phyloP scores from a whole-genome alignment of 768 basidiomycete genomes.

The Chalciporus piperatus region DNA sequence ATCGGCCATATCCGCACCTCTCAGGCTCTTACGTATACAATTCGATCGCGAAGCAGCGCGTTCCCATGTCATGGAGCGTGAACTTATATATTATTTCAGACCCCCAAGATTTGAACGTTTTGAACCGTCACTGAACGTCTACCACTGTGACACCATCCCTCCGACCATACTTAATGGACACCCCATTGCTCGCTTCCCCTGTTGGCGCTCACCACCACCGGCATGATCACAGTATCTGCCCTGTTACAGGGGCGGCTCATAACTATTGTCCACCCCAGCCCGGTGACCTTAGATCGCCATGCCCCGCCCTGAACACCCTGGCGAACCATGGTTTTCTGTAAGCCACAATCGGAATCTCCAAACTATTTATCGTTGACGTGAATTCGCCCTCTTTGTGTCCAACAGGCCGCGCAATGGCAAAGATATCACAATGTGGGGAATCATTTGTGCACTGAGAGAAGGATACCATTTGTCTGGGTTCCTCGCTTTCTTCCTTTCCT shows the following conservation, averaged over 20 bases:
- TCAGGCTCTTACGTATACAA: too few species aligned
- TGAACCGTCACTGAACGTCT: too few species aligned
- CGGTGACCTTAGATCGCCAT: slow-evolving; percentile 59
- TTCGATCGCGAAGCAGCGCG: too few species aligned
- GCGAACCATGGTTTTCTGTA: slow-evolving; percentile 77
- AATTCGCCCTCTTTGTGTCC: not conserved
- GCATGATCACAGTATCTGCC: slow-evolving; percentile 32
- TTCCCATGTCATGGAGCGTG: too few species aligned
- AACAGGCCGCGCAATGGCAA: slow-evolving; percentile 51
- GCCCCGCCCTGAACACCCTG: slow-evolving; percentile 71
- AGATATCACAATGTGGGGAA: slow-evolving; percentile 38
- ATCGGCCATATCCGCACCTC: too few species aligned
- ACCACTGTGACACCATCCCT: too few species aligned
- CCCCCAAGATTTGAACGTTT: too few species aligned
- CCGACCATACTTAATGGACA: not conserved
- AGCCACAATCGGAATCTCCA: slow-evolving; percentile 25
- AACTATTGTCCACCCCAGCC: slow-evolving; percentile 43
- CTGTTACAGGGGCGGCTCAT: slow-evolving; percentile 37
- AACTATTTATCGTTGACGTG: not conserved
- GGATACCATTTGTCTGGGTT: slow-evolving; percentile 51
- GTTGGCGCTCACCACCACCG: slow-evolving; percentile 21
- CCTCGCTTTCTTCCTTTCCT: slow-evolving; percentile 46
- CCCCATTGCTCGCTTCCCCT: slow-evolving; percentile 7
- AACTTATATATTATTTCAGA: too few species aligned
- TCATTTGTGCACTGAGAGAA: slow-evolving; percentile 42